Evolutionary conservation across 2,329 filamentous ascomycete species (phyloP), one percentile per base, ranked within the genome.

Genomic region (Ambrosiella cleistominuta): DNA sequence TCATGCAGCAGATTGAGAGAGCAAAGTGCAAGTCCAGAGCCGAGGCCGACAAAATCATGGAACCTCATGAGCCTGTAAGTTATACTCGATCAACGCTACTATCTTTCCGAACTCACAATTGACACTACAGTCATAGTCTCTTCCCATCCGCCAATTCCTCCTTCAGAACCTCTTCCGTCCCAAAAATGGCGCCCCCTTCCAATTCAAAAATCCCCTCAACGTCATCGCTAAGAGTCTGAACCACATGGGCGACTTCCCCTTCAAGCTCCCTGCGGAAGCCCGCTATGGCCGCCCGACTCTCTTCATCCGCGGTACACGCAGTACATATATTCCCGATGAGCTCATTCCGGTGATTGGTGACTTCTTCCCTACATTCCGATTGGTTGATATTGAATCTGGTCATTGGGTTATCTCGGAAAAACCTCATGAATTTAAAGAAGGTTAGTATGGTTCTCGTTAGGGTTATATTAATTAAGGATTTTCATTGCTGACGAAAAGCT

Each of bases 401-500:
- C 88, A 95, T 68, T 95, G 88, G 88, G 73, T 95, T 4, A 89
- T 91, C 62, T 88, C 86, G n/a, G 88, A 95, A 73, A 83, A 88
- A 64, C 88, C 88, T 0, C 81, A 88, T 66, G 82, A 75, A 8
- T 95, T 95, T 63, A 80, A 83, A 66, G 72, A 78, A 75, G 83
- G 86, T 88, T 67, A 56, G 58, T 68, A 3, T 8, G 19, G 15
- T 9, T 12, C 13, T 54, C 12, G 77, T 67, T 50, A 35, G 15
- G 55, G 38, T 58, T 50, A 37, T n/a, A 37, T 35, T 15, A 19
- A 17, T 27, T 11, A 15, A 11, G n/a, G 7, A 13, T 13, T 50
- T 45, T 54, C 11, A 13, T 45, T 56, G 35, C 57, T 59, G 49
- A 59, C 42, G 49, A 36, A 49, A 11, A 36, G 2, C 7, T 51